Conservation (phyloP, 331 rosid genomes). For the Prunus yedoensis region DNA sequence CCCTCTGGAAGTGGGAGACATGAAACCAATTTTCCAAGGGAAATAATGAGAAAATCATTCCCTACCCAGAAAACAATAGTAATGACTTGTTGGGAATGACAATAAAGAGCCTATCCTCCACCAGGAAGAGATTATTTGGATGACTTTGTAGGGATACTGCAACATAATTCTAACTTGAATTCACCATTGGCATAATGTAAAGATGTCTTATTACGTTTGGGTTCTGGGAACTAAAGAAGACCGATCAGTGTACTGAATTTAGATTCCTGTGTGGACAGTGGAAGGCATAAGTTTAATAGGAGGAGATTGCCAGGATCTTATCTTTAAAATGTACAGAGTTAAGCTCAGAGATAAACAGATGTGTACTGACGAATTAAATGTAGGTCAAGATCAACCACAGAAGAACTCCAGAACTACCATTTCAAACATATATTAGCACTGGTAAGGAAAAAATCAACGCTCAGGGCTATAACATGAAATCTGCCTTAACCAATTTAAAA, state of each 20-base stretch:
- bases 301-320: neutral
- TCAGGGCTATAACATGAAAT: neutral
- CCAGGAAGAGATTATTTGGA: neutral
- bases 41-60: neutral
- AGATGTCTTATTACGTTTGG: neutral
- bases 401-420: constrained; percentile 11
- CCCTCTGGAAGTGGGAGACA: neutral
- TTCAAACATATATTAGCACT: neutral
- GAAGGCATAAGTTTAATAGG: neutral
- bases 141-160: neutral
- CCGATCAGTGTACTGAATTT: neutral
- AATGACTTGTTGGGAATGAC: constrained; percentile 3
- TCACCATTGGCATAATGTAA: neutral
- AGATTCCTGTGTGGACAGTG: neutral
- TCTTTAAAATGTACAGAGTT: neutral
- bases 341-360: constrained; percentile 3
- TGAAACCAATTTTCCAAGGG: neutral
- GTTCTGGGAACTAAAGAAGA: neutral
- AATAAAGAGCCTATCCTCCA: neutral
- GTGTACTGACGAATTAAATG: neutral
- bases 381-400: neutral
- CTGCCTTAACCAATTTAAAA: neutral
- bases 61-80: neutral
- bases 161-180: neutral
- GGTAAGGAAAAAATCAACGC: neutral